Base-by-base conservation (phyloP, 2,329 filamentous ascomycete genomes). In the Cladosporium sp. region DNA sequence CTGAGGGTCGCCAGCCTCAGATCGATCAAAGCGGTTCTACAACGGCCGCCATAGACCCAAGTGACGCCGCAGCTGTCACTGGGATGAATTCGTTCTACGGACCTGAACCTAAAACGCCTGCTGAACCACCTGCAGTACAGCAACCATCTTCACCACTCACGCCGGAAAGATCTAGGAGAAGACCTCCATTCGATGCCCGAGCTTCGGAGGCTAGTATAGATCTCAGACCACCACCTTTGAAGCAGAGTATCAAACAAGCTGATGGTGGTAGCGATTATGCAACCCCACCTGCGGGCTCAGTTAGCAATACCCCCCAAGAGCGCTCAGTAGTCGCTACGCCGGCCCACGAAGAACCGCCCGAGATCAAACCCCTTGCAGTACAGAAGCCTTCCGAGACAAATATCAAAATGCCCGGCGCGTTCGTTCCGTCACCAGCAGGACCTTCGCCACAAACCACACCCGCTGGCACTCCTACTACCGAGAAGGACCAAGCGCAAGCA, bases 161-260 rank as follows among this genome's bases (percentile, higher is more conserved):
- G 15, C 65, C 66, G 9, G 64, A 68, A 35, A 58, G 65, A 48
- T 64, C 62, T 28, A 61, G 53, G 15, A 58, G 59, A 34, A 61
- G 65, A 42, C 62, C 61, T 17, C 60, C 56, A 17, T 55, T 62
- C n/a, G 63, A 61, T 13, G 52, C 49, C 8, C 59, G 58, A 36
- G 55, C 56, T 17, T 65, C 60, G 4, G 48, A 62, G 25, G 59
- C 42, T 25, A 65, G 60, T 52, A 51, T 64, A 19, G 68, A 70
- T 36, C 59, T 72, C 6, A 62, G 67, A 19, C 70, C 69, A 2
- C 66, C 69, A 22, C 70, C 68, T 22, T 56, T 70, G 40, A 65
- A 61, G 25, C 61, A 63, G 32, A 39, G 58, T 12, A 47, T 28
- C 24, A 36, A 42, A n/a, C 37, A 53, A n/a, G 37, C 44, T 2